Conservation (phyloP, 768 basidiomycete genomes). For the Aureoboletus auriporus region DNA sequence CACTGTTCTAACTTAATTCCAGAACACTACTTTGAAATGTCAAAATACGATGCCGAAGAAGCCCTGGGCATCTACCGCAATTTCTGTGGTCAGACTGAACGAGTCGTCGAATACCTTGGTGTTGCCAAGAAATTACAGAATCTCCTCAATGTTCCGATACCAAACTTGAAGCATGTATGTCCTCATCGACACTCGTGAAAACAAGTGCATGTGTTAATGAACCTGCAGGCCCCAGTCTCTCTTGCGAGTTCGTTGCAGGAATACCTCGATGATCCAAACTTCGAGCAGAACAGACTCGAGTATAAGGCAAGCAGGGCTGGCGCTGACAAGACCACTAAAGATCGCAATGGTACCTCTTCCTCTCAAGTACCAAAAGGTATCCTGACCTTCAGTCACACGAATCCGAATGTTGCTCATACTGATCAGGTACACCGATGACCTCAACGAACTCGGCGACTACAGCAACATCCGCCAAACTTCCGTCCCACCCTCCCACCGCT, state of each 20-base stretch:
- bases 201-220: background rate
- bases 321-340: constrained; percentile 39
- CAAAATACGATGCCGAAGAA: constrained; percentile 81
- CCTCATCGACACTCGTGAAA: background rate
- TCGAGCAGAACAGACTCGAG: constrained; percentile 91
- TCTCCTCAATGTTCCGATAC: constrained; percentile 88
- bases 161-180: constrained; percentile 85
- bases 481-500: constrained; percentile 23
- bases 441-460: constrained; percentile 19
- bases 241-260: constrained; percentile 93
- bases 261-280: constrained; percentile 94
- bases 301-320: constrained; percentile 80
- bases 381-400: background rate
- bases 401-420: background rate
- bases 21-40: constrained; percentile 99
- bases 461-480: constrained; percentile 18
- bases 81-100: constrained; percentile 92
- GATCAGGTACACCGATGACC: constrained; percentile 13
- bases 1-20: constrained; percentile 12
- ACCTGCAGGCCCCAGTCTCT: constrained; percentile 80
- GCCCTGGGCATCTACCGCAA: constrained; percentile 86
- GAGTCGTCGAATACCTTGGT: constrained; percentile 87
- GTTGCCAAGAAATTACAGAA: constrained; percentile 93
- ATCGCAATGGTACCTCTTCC: constrained; percentile 7
- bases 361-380: constrained; percentile 17